Conservation (phyloP, 108 stramenopile species). For the Nannochloropsis granulata region DNA sequence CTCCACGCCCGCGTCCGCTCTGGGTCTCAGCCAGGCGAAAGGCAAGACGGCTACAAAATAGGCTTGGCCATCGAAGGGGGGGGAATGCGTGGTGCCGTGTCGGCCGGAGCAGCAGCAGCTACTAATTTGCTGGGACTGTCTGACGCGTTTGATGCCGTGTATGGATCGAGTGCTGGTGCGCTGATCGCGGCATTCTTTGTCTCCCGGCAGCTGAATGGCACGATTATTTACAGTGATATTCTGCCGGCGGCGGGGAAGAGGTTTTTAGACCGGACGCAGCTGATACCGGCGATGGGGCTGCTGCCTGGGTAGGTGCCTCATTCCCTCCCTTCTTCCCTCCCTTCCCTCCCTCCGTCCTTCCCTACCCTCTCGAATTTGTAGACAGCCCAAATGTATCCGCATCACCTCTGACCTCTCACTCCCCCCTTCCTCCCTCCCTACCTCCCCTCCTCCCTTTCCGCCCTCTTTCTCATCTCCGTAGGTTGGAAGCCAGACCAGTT, state of each 20-base stretch:
- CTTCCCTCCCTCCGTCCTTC: no score
- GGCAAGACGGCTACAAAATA: constrained; percentile 28
- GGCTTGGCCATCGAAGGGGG: constrained; percentile 85
- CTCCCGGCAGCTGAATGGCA: constrained; percentile 70
- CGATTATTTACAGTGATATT: constrained; percentile 74
- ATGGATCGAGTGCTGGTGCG: constrained; percentile 71
- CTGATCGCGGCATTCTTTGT: constrained; percentile 67
- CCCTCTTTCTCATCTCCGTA: not conserved
- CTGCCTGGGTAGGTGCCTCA: not conserved
- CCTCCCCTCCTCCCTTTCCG: no score
- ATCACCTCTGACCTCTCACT: not conserved
- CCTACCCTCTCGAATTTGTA: no score
- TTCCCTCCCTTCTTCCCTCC: no score
- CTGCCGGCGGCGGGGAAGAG: constrained; percentile 56
- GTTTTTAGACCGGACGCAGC: constrained; percentile 53
- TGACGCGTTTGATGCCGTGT: constrained; percentile 70
- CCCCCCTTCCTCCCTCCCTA: not conserved
- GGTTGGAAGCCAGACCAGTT: constrained; percentile 43
- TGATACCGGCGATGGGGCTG: not conserved
- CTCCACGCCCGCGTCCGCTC: not conserved
- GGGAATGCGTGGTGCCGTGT: constrained; percentile 84
- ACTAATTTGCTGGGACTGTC: constrained; percentile 63
- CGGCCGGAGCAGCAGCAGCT: constrained; percentile 79
- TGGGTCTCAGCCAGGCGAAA: not conserved
- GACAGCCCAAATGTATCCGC: no score